Evolutionary conservation across 2,329 filamentous ascomycete genomes (phyloP), one percentile per base, ranked within the genome.

Genomic region (Neonectria neomacrospora): DNA sequence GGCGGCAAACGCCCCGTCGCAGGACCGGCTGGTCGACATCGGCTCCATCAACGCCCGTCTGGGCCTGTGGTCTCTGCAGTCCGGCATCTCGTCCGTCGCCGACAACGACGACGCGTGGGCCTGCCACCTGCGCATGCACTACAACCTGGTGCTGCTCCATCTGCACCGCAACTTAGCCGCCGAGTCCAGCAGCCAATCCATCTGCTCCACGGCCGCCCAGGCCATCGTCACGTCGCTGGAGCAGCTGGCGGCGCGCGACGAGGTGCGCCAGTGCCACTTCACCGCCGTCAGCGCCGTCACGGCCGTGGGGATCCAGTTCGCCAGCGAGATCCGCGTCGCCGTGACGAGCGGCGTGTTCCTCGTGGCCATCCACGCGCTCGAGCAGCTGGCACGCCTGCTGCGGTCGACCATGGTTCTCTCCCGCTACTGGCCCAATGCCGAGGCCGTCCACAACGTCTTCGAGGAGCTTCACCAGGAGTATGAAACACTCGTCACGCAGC

Each of bases 361-460:
- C 0, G 67, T 73, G 0, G 69, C 71, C 0, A 73, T 73, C 1
- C 71, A 71, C 4, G 71, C 69, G 0, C 50, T 73, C 0, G 71
- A 73, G 6, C 59, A 70, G 1, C 5, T 73, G 0, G 69, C 67
- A 1, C 51, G 71, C 3, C 3, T 73, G 0, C 18, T 73, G 1
- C 55, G 67, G 2, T 70, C 66, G 2, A 61, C 69, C 0, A 68
- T 65, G 20, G 34, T 70, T 4, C 59, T 73, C 0, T 66, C 71
- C 0, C 44, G 57, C 0, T 68, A 73, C 2, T 73, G 71, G 71
- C 71, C 71, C 0, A 73, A 73, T 12, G 71, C 71, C 0, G 71
- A 73, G 8, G 69, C 71, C 7, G 71, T 73, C 1, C 71, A 73
- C 26, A 73, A 68, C 16, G 71, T 73, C 1, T 73, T 73, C 53